These are phyloP conservation scores for Nadsonia starkeyi-henricii DNA, from an alignment of 1,139 yeast genomes.

Conservation along the genomic window DNA sequence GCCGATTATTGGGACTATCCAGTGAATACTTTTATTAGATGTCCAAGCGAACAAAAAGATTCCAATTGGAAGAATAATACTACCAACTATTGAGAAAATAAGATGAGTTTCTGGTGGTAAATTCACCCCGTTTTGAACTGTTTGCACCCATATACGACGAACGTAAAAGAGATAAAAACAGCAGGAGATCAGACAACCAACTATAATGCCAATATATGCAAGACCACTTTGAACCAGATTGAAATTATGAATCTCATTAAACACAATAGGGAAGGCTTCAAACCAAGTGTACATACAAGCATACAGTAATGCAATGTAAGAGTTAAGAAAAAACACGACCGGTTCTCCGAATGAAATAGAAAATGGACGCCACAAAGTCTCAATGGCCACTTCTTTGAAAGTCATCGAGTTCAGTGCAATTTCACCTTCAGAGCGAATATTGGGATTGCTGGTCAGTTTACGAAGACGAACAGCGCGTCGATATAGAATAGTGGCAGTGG, in stretches of 20 bases:
- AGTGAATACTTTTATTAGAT: slow-evolving; percentile 44
- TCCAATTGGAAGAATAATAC: slow-evolving; percentile 39
- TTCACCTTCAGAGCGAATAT: slow-evolving; percentile 15
- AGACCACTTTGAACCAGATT: slow-evolving; percentile 35
- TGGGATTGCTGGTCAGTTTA: slow-evolving; percentile 11
- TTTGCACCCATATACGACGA: not conserved
- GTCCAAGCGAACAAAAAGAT: slow-evolving; percentile 41
- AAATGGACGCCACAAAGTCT: slow-evolving; percentile 35
- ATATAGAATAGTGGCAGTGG: slow-evolving; percentile 12
- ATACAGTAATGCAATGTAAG: slow-evolving; percentile 40
- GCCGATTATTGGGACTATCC: slow-evolving; percentile 69
- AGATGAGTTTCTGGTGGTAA: slow-evolving; percentile 28
- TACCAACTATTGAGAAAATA: slow-evolving; percentile 31
- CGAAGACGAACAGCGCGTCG: slow-evolving; percentile 17
- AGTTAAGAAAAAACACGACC: slow-evolving; percentile 21
- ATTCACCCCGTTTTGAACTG: slow-evolving; percentile 15
- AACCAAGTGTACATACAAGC: slow-evolving; percentile 42
- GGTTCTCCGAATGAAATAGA: slow-evolving; percentile 24
- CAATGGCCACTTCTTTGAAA: slow-evolving; percentile 13
- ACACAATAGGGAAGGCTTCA: slow-evolving; percentile 48
- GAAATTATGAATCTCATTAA: slow-evolving; percentile 31
- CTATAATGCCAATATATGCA: slow-evolving; percentile 30
- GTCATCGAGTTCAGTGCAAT: slow-evolving; percentile 5
- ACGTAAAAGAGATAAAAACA: slow-evolving; percentile 5
- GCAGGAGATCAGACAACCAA: slow-evolving; percentile 28